Evolutionary conservation across 73 alveolate species (phyloP), one percentile per base, ranked within the genome.

Genomic region (Paramecium pentaurelia): DNA sequence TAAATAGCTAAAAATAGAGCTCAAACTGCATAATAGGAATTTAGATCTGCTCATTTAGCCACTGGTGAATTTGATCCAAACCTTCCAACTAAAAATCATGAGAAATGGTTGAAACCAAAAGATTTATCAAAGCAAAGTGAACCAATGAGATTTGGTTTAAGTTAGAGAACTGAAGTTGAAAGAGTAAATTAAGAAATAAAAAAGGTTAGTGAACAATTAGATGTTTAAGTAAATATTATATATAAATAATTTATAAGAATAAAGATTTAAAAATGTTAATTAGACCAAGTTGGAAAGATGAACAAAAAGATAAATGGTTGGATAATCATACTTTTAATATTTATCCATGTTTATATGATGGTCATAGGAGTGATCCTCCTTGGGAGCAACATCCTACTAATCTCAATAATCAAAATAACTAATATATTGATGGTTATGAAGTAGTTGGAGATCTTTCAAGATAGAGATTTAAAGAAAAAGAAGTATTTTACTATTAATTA

Each of bases 371-470:
- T 25, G 77, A 80, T 47, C 37, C 30, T 9, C 77, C 75, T 42
- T 80, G 91, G 91, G 49, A 40, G 20, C 20, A 80, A 27, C 71
- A 45, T 45, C 91, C 91, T 10, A 40, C 20, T 10, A 80, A 80
- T 22, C 30, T 32, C 0, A n/a, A 80, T 80, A 80, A 80, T 47
- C 58, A 80, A 47, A 80, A 80, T 80, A 80, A 80, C 7, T 27
- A 80, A 44, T 80, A 80, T 45, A 80, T 80, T 28, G 91, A 80
- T 25, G 91, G 91, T 11, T 80, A 27, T 44, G 71, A 44, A 45
- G 91, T 80, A 5, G 38, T 64, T 45, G 91, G 91, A 40, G 91
- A 80, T 80, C 45, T 80, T 18, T 80, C 91, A 10, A 42, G 91
- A 45, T 38, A 80, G 14, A 80, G 91, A 80, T 22, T 25, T 8